Base-by-base conservation (phyloP, 179 eudicot genomes). In the Patellifolia procumbens region DNA sequence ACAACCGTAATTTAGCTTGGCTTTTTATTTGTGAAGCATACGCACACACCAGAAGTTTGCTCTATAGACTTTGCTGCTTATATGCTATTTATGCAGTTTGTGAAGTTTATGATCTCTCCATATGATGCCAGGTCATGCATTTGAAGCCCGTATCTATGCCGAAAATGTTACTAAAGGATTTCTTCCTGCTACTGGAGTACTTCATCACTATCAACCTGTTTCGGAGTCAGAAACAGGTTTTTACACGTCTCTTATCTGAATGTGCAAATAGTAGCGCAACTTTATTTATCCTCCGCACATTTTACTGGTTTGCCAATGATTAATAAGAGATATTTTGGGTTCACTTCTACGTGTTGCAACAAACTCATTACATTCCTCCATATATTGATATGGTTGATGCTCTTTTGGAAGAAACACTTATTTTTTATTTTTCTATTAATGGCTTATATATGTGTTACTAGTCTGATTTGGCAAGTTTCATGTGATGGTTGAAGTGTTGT, bases 131-230 rank as follows among this genome's bases (percentile, higher is more conserved):
- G 99, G 99, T 51, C 99, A 95, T 84, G 95, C 99, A 77, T 95
- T 95, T 86, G 97, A 95, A 90, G 97, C 99, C 77, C 97, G 99
- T 62, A 89, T 95, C 86, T 95, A 95, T 87, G 99, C 99, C 78
- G 99, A 95, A 90, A 95, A 91, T 87, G 99, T 95, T 68, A 90
- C 97, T n/a, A 95, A 90, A 86, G 97, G 99, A 70, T 95, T 95
- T 85, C 97, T 95, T 76, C 99, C 99, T 26, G 99, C 97, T 72
- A 91, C 99, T 76, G 99, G 99, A 53, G 86, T 86, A 81, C 97
- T 93, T 77, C 99, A 95, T 78, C 93, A 93, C 79, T 93, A 95
- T 84, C 85, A 85, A 56, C 95, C 99, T 46, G 95, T 91, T 77
- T 88, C 91, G 74, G 91, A 66, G 51, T 91, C 97, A 61, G 82